Evolutionary conservation across 768 basidiomycete genomes (phyloP).

Genomic region (Crucibulum laeve): DNA sequence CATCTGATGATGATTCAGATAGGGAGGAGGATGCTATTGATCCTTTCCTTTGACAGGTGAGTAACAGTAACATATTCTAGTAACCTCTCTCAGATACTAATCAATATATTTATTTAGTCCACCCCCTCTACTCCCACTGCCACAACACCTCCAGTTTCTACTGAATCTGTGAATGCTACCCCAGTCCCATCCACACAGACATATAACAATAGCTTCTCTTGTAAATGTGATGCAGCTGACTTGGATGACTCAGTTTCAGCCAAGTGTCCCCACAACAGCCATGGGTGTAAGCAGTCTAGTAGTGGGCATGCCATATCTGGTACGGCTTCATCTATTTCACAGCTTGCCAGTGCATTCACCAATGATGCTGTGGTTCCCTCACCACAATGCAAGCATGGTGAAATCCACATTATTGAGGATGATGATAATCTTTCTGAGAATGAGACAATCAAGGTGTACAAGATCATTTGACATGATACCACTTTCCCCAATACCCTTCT

Average conservation of each 20-base stretch:
- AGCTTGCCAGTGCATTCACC: constrained; percentile 11
- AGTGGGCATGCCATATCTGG: constrained; percentile 8
- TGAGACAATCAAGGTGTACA: constrained; percentile 10
- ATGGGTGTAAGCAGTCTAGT: background rate
- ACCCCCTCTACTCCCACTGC: too few relatives aligned
- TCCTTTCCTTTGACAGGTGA: background rate
- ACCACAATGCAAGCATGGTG: constrained; percentile 6
- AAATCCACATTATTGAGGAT: constrained; percentile 13
- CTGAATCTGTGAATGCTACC: too few relatives aligned
- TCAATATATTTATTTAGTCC: background rate
- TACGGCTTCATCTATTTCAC: constrained; percentile 12
- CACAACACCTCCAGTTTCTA: too few relatives aligned
- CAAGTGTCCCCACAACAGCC: background rate
- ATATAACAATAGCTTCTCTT: background rate
- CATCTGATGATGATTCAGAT: background rate
- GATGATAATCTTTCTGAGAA: constrained; percentile 14
- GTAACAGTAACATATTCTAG: background rate
- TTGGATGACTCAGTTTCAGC: background rate
- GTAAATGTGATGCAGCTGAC: background rate
- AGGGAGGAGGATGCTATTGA: background rate
- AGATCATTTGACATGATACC: constrained; percentile 12
- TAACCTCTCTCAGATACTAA: background rate
- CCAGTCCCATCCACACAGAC: too few relatives aligned
- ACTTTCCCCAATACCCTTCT: constrained; percentile 12
- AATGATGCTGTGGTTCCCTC: constrained; percentile 5